Percentiles rank a stretch among this genome's conserved stretches.
Evolutionary conservation across 139 green algal species (phyloP).

Genomic region (Coelastrella sp.): DNA sequence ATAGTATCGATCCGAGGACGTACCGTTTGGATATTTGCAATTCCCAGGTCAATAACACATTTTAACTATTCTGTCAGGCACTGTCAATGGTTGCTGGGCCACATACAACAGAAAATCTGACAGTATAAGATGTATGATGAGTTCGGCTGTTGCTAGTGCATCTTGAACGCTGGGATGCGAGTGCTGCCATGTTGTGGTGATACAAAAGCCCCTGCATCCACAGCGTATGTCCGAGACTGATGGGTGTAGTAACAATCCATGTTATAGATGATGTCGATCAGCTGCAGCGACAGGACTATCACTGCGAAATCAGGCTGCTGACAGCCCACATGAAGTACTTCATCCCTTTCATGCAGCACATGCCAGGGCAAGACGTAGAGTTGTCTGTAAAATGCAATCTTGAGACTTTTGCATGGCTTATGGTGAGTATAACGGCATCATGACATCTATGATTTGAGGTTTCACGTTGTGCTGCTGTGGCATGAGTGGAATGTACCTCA

Average conservation of each 20-base stretch:
- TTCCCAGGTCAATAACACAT: no score
- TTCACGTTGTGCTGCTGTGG: no score
- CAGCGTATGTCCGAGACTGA: neutral
- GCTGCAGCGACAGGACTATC: neutral
- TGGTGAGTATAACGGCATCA: slow-evolving; percentile 19
- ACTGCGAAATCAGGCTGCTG: slow-evolving; percentile 26
- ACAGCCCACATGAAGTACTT: slow-evolving; percentile 36
- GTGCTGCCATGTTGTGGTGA: neutral
- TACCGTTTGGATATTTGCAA: no score
- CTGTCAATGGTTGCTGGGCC: no score
- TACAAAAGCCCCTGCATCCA: neutral
- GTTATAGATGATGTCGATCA: neutral
- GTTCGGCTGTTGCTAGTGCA: no score
- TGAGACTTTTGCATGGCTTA: slow-evolving; percentile 45
- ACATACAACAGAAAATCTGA: no score
- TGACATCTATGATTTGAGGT: neutral
- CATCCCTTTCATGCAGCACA: neutral
- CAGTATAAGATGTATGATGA: no score
- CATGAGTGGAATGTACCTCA: no score
- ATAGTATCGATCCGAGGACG: no score
- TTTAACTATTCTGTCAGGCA: no score
- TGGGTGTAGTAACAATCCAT: slow-evolving; percentile 36
- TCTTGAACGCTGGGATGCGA: no score
- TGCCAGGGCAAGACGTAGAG: slow-evolving; percentile 40
- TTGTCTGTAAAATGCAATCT: slow-evolving; percentile 43